A percentile compares a stretch with the other conserved stretches of the same genome.
phyloP scores from a whole-genome alignment of 805 yeast genomes.

The Kluyveromyces nonfermentans region DNA sequence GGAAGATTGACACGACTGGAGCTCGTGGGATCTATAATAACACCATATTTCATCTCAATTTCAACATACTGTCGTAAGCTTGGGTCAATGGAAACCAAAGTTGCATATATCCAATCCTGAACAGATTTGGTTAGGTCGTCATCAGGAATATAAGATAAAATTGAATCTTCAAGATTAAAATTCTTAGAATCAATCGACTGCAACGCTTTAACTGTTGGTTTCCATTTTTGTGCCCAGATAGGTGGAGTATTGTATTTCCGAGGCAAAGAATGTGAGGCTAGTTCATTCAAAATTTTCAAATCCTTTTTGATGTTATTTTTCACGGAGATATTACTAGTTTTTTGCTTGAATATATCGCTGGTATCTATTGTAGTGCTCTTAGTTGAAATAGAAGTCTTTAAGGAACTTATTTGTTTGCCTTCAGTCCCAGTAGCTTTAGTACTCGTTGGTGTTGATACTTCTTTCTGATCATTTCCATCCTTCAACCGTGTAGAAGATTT shows the following conservation, averaged over 20 bases:
- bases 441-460: not conserved
- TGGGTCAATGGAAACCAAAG: constrained; percentile 54
- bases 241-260: constrained; percentile 58
- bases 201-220: constrained; percentile 33
- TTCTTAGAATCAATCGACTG: constrained; percentile 26
- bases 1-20: constrained; percentile 58
- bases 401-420: not conserved
- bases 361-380: constrained; percentile 3
- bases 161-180: constrained; percentile 31
- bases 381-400: not conserved
- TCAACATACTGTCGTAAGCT: constrained; percentile 48
- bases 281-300: constrained; percentile 21
- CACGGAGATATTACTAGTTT: constrained; percentile 22
- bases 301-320: constrained; percentile 27
- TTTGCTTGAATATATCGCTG: constrained; percentile 25
- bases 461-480: constrained; percentile 3
- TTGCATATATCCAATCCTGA: constrained; percentile 85
- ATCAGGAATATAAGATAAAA: constrained; percentile 63
- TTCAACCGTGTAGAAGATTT: no score
- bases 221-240: constrained; percentile 76
- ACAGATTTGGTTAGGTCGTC: constrained; percentile 75
- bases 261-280: constrained; percentile 39
- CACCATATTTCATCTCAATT: constrained; percentile 67
- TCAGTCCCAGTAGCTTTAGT: not conserved
- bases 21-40: constrained; percentile 51